A percentile compares a stretch with the other conserved stretches of the same genome.
These are phyloP conservation scores for Striga asiatica DNA, from an alignment of 257 asterid genomes.

Conservation along the genomic window DNA sequence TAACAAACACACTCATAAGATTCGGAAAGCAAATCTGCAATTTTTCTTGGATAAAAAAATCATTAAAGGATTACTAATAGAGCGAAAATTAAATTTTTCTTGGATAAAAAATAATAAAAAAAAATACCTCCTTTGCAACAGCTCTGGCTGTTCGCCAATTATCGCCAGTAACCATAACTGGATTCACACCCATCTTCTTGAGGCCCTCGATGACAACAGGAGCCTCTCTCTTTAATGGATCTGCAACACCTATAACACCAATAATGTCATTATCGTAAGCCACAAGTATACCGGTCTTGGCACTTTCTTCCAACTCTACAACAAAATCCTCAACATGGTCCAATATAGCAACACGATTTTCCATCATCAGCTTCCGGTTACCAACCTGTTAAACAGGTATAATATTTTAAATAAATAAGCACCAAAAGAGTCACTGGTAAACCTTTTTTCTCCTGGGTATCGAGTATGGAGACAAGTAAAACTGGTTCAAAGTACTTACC, in stretches of 20 bases:
- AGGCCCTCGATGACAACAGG: slow-evolving; percentile 89
- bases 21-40: too few relatives aligned
- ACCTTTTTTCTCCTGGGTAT: not conserved
- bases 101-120: too few relatives aligned
- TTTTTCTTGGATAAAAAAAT: too few relatives aligned
- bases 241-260: slow-evolving; percentile 89
- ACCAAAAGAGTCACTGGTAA: not conserved
- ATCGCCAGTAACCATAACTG: slow-evolving; percentile 99
- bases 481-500: slow-evolving; percentile 46
- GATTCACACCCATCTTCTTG: slow-evolving; percentile 72
- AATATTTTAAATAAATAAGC: slow-evolving; percentile 18
- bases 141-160: slow-evolving; percentile 97
- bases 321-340: slow-evolving; percentile 58
- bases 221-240: slow-evolving; percentile 97
- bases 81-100: too few relatives aligned
- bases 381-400: slow-evolving; percentile 50
- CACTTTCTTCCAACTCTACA: slow-evolving; percentile 86
- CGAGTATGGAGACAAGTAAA: not conserved
- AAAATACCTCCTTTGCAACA: slow-evolving; percentile 99
- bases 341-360: slow-evolving; percentile 42
- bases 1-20: too few relatives aligned
- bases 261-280: slow-evolving; percentile 41
- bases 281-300: slow-evolving; percentile 82
- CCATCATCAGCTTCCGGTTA: slow-evolving; percentile 70
- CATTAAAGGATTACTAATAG: too few relatives aligned